Evolutionary conservation across 2,329 filamentous ascomycete genomes (phyloP), one percentile per base, ranked within the genome.

Genomic region (Penicillium sp.): DNA sequence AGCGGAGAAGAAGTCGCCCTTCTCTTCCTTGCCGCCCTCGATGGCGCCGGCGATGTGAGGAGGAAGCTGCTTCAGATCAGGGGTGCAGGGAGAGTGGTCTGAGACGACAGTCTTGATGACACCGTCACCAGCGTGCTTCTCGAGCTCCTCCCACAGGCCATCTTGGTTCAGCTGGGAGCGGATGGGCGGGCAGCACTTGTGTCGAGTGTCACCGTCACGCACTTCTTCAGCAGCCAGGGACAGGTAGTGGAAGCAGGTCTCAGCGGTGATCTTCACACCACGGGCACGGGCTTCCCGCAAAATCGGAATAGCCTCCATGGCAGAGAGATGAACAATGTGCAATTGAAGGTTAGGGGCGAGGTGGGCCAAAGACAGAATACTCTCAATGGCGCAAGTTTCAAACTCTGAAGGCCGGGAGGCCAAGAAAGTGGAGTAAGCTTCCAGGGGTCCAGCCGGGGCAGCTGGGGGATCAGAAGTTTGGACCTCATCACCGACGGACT

Each of bases 151-250:
- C 95, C 95, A 99, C 0, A 99, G 82, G 1, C 84, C 84, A 67
- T 96, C 90, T 68, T 93, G 90, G 78, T 97, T 97, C 39, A 82
- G 78, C 67, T 88, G 86, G 61, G 85, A 87, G 53, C 93, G 89
- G 72, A 97, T 96, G 0, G 93, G 93, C 27, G 93, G 93, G 74
- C 93, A 96, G 82, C 93, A 97, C 77, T 97, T 97, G 80, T 96
- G 92, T 55, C 93, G 79, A 27, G 92, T 96, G 75, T 97, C 93
- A 45, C 93, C 93, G 62, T 91, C 85, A 56, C 86, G 82, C 56
- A 97, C 90, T 62, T 88, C 82, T 77, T 97, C 93, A 0, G 92
- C 87, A 0, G 90, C 88, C 2, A 97, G 82, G 3, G 89, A 90
- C 14, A 97, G 86, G 75, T 96, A 97, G 79, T 96, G 93, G 82